Evolutionary conservation across 768 basidiomycete genomes (phyloP).

Genomic region (Mrakia blollopis): DNA sequence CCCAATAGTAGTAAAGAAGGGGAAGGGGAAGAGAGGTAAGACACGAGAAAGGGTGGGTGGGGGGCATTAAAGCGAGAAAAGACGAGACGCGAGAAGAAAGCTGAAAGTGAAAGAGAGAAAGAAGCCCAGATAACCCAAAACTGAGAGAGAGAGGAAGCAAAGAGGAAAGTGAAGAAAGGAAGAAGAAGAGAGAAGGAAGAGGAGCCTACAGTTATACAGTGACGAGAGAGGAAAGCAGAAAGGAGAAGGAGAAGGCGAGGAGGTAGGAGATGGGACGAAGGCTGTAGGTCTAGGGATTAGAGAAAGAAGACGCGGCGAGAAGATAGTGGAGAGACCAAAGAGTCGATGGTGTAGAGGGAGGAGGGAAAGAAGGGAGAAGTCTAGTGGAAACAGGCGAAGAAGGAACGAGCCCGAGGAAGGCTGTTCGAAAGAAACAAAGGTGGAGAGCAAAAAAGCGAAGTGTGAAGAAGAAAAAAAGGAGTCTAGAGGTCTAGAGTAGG

Average conservation of each 20-base stretch:
- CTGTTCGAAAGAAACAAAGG: not conserved
- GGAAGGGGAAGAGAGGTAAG: not conserved
- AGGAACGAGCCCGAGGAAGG: not conserved
- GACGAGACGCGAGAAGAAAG: not conserved
- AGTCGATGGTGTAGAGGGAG: not conserved
- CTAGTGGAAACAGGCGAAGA: not conserved
- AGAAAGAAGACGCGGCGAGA: not conserved
- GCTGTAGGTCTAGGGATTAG: not conserved
- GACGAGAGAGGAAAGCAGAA: not conserved
- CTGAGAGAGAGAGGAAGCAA: too few relatives aligned
- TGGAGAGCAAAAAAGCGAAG: conserved; percentile 8
- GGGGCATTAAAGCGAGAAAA: not conserved
- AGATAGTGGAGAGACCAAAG: not conserved
- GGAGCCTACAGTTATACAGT: too few relatives aligned
- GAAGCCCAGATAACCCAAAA: too few relatives aligned
- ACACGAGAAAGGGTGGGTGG: not conserved
- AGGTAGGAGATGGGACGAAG: too few relatives aligned
- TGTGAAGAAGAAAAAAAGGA: not conserved
- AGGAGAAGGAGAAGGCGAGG: not conserved
- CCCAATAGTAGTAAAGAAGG: not conserved
- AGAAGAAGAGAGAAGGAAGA: too few relatives aligned
- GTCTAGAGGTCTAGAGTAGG: not conserved
- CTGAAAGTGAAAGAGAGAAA: not conserved
- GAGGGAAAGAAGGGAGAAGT: not conserved
- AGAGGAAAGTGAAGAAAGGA: too few relatives aligned